Evolutionary conservation across 2,329 filamentous ascomycete genomes (phyloP).

Genomic region (Colletotrichum costaricense): DNA sequence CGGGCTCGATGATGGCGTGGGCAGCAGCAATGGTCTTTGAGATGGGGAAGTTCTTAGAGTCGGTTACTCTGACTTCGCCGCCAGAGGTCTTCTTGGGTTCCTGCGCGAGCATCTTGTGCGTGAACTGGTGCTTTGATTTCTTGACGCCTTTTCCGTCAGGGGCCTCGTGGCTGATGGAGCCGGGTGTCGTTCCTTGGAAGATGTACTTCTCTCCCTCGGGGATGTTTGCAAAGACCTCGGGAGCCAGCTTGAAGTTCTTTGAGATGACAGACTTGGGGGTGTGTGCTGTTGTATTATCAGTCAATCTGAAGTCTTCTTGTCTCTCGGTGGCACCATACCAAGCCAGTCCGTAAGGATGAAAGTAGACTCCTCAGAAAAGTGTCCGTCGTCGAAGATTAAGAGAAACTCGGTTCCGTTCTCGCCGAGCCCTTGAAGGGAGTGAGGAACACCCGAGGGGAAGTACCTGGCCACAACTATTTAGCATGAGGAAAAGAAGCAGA

Average conservation of each 20-base stretch:
- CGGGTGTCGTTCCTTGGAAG: slow-evolving; percentile 76
- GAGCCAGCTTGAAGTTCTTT: slow-evolving; percentile 80
- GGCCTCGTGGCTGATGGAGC: slow-evolving; percentile 72
- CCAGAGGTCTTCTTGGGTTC: slow-evolving; percentile 74
- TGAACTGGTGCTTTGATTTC: slow-evolving; percentile 76
- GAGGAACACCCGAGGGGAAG: slow-evolving; percentile 81
- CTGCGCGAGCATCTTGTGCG: slow-evolving; percentile 78
- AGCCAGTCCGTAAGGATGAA: slow-evolving; percentile 82
- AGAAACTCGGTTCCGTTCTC: slow-evolving; percentile 46
- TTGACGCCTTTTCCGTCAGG: slow-evolving; percentile 72
- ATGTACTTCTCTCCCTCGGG: slow-evolving; percentile 80
- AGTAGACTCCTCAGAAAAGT: slow-evolving; percentile 71
- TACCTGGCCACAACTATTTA: slow-evolving; percentile 52
- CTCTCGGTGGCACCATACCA: slow-evolving; percentile 51
- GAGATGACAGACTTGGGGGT: slow-evolving; percentile 78
- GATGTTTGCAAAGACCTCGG: slow-evolving; percentile 76
- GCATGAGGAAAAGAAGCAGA: too few relatives aligned
- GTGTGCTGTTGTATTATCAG: slow-evolving; percentile 58
- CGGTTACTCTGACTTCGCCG: slow-evolving; percentile 78
- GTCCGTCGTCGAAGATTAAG: slow-evolving; percentile 60
- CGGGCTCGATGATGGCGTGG: slow-evolving; percentile 76
- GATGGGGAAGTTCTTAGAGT: slow-evolving; percentile 79
- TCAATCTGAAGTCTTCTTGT: too few relatives aligned
- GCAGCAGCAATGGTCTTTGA: slow-evolving; percentile 80
- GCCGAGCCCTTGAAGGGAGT: slow-evolving; percentile 68